Base-by-base conservation (phyloP, 139 green algal species). In the Micractinium conductrix region DNA sequence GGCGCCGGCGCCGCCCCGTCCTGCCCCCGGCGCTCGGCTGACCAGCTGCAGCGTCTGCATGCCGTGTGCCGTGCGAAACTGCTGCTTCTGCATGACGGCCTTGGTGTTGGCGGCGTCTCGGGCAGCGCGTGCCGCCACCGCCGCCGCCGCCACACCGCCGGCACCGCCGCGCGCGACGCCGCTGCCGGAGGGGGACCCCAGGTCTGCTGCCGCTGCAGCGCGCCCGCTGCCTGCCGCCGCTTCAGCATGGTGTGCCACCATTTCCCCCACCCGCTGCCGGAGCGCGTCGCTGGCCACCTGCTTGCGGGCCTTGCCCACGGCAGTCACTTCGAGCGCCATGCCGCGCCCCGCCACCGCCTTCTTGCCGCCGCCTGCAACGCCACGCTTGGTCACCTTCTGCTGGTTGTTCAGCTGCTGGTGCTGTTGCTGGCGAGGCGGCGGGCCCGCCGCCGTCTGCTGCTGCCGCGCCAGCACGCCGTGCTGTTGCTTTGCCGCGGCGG, bases 31-130 rank as follows among this genome's bases (percentile, higher is more conserved):
- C n/a, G 78, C 37, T 17, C 78, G 78, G 62, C 43, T 62, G 28
- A 75, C 35, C 62, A 84, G 78, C 78, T 74, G 78, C 78, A 74
- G n/a, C 62, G 78, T 84, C 78, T 84, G 79, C 65, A 78, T 78
- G 79, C 79, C 79, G 14, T 22, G 21, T 1, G 62, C 79, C 22
- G 65, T 84, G 42, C 65, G n/a, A 9, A 44, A n/a, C 35, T 58
- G 65, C 67, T 76, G 30, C 24, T 53, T 78, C 9, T 69, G 67
- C 79, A 84, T 84, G 30, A 78, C 33, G 3, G 30, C n/a, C 33
- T 84, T 84, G 44, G 65, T 45, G 6, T 33, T 6, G 16, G 65
- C 79, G 7, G 79, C 44, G 21, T 78, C n/a, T 10, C 67, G 65
- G 24, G 67, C 63, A 33, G 33, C 42, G 7, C 43, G 40, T 26